phyloP scores from a whole-genome alignment of 78 protist species.

The Corallochytrium limacisporum region DNA sequence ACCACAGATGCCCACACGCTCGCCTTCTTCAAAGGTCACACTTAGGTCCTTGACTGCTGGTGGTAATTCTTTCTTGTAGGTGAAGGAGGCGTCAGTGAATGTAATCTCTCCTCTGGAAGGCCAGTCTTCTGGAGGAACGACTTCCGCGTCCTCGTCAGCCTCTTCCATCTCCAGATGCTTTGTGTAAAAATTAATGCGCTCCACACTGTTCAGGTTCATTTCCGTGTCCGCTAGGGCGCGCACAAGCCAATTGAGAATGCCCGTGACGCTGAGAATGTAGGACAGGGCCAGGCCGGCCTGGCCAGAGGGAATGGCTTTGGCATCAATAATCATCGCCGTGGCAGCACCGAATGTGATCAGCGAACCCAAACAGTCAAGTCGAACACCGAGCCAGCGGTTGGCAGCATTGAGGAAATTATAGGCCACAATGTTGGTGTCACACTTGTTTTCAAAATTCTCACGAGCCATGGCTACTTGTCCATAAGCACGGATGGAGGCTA shows the following conservation, averaged over 20 bases:
- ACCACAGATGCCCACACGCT: slow-evolving; percentile 78
- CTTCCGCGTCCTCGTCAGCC: too few relatives aligned
- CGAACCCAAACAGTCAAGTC: slow-evolving; percentile 42
- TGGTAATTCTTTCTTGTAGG: too few relatives aligned
- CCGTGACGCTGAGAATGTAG: slow-evolving; percentile 32
- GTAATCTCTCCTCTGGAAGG: too few relatives aligned
- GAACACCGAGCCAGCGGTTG: slow-evolving; percentile 60
- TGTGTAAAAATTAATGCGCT: slow-evolving; percentile 53
- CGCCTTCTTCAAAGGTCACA: slow-evolving; percentile 23
- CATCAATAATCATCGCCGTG: too few relatives aligned
- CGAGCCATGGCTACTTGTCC: too few relatives aligned
- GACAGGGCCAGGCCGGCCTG: slow-evolving; percentile 41
- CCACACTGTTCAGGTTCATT: slow-evolving; percentile 52
- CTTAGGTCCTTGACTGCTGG: neutral
- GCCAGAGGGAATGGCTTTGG: too few relatives aligned
- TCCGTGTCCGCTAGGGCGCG: slow-evolving; percentile 32
- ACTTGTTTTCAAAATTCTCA: too few relatives aligned
- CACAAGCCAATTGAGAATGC: slow-evolving; percentile 28
- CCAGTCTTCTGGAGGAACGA: too few relatives aligned
- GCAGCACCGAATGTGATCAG: slow-evolving; percentile 27
- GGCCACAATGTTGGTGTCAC: neutral
- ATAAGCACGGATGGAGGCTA: slow-evolving; percentile 26
- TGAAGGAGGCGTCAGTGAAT: too few relatives aligned
- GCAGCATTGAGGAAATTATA: slow-evolving; percentile 9
- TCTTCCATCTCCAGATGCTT: too few relatives aligned